Base-by-base conservation (phyloP, 2,329 filamentous ascomycete species). In the Pseudogymnoascus sp. region DNA sequence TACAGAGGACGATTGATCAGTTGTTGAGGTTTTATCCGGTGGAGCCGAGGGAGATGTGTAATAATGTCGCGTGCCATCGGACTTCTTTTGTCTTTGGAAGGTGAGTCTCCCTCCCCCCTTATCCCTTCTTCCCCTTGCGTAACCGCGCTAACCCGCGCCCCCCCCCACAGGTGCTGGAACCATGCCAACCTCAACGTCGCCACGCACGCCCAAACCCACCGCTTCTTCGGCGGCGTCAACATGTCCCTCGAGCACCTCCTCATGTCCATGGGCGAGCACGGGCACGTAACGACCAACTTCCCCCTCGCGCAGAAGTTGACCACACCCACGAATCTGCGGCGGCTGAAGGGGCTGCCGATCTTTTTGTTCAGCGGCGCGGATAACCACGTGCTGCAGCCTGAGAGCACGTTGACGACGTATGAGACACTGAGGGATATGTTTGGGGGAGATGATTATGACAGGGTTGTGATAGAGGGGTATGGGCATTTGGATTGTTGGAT, bases 151-250 rank as follows among this genome's bases (percentile, higher is more conserved):
- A 61, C 62, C 28, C 19, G 19, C 19, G 19, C 19, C 2, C 19
- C 24, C 10, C 8, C 28, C 14, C 26, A 40, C 31, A 72, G 76
- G 28, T 71, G 77, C 73, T 89, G 85, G 85, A 85, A 81, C 69
- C 86, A 89, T 72, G 71, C 68, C 3, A 88, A 89, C 71, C 79
- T 89, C 31, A 88, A 88, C 74, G 83, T 84, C 74, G 84, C 81
- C 2, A 89, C 86, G 2, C 86, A 89, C 72, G 75, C 79, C 0
- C 81, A 86, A 69, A 81, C 87, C 56, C 80, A 84, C 71, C 78
- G 81, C 33, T 84, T 87, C 73, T 83, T 89, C 63, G 82, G 82
- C 67, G 86, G 86, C 62, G 81, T 85, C 61, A 84, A 82, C 71
- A 87, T 87, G 82, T 79, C 77, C 1, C 74, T 82, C 65, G 76